Base-by-base conservation (phyloP, 768 basidiomycete genomes). In the Chiua virens region DNA sequence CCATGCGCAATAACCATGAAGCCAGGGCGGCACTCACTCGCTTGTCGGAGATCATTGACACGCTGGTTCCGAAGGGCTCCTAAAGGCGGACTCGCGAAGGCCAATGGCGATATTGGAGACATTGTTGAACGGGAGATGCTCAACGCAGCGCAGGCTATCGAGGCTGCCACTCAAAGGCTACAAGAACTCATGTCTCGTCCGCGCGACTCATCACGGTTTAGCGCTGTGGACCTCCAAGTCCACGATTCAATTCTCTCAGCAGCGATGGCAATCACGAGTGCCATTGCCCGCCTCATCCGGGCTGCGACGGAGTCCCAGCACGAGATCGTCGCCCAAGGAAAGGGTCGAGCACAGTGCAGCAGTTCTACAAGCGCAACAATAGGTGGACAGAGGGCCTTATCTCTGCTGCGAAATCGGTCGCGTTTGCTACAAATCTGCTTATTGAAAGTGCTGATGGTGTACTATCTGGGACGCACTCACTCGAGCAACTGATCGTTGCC, bases 301-400 rank as follows among this genome's bases (percentile, higher is more conserved):
- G 96, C 97, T 9, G 97, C 97, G 20, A 97, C 97, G 1, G 95
- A 95, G 34, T 98, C 95, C 45, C 97, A 99, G 70, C 85, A 98
- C 68, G 97, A 99, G 74, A 99, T 99, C 49, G 97, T 98, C 48
- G 86, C 87, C 3, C 87, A 97, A 72, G 97, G 97, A 51, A 90
- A 68, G 97, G 97, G 8, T 90, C 94, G 18, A 93, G 86, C 69
- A 82, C 94, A 21, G 84, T 78, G 18, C 92, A 96, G 69, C 96
- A 98, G 63, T 99, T 99, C 80, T 99, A 98, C 81, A 99, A 99
- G 76, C 87, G 92, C 53, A 98, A 99, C 83, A 98, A 98, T 71
- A 82, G 97, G 53, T 99, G 97, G 97, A 99, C 97, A 39, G 97
- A 99, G 69, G 97, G 97, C 58, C 86, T 99, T 59, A 94, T 98